Base-by-base conservation (phyloP, 805 yeast species). In the Spathaspora girioi region DNA sequence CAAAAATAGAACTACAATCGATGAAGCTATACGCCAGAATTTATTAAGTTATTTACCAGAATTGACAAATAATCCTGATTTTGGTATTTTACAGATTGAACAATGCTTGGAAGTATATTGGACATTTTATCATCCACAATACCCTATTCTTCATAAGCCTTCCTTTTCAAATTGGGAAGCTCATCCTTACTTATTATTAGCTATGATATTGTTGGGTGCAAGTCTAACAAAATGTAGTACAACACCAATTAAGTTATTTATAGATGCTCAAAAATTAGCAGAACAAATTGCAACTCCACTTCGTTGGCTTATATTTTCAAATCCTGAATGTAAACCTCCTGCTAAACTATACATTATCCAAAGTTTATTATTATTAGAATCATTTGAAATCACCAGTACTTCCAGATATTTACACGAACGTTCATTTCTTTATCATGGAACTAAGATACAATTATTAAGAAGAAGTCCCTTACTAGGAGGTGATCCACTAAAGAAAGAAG, bases 381-480 rank as follows among this genome's bases (percentile, higher is more conserved):
- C 82, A 58, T 86, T 79, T 62, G 96, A 89, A 63, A 87, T 88
- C 61, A 76, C 83, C 50, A 81, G 85, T 55, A 71, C 88, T 0
- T 76, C 79, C 38, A 69, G 96, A 54, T 68, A 67, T 38, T 62
- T 87, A 48, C 96, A 89, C 64, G 96, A 88, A 63, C 67, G 96
- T 45, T 85, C 89, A 0, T 89, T 84, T 64, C 70, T 89, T n/a
- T 94, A 89, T 60, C 96, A 89, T 64, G 96, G 94, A 5, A 84
- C 94, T n/a, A 66, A 66, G 51, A 61, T 65, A 15, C 68, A 65
- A 49, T 43, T 66, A 11, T 51, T 64, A 8, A 48, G 67, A 42
- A 50, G 66, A 44, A 54, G 60, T 15, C 65, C 65, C n/a, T 49
- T 71, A 11, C 54, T 73, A 12, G 79, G 76, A 7, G 76, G 77